Percentiles rank a stretch among this genome's conserved stretches.
These are phyloP conservation scores for Rhodotorula sp. DNA, from an alignment of 1,284 basidiomycete species.

Conservation along the genomic window DNA sequence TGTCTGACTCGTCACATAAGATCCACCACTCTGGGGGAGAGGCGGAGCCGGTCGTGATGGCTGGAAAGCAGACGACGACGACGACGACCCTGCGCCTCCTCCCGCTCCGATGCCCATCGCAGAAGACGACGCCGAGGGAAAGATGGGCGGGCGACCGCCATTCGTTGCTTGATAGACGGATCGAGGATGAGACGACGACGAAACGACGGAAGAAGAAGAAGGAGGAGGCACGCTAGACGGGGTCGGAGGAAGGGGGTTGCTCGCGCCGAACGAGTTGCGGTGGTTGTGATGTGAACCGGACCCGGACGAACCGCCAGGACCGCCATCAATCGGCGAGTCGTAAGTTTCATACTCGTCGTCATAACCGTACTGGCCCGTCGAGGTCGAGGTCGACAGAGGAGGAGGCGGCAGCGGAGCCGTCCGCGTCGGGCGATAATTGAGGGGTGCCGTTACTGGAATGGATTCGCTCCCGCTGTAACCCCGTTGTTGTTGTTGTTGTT, in stretches of 20 bases:
- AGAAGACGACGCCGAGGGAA: not conserved
- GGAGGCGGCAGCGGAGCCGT: slow-evolving; percentile 19
- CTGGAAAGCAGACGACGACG: slow-evolving; percentile 1
- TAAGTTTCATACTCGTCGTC: slow-evolving; percentile 1
- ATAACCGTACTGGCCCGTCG: not conserved
- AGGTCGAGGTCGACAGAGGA: not conserved
- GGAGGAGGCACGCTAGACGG: slow-evolving; percentile 26
- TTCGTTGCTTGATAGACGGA: too few species aligned
- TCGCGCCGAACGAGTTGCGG: slow-evolving; percentile 23
- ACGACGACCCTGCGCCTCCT: not conserved
- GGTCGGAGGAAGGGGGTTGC: slow-evolving; percentile 19
- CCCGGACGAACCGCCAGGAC: not conserved
- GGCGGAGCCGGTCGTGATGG: slow-evolving; percentile 2
- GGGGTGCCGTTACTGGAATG: not conserved
- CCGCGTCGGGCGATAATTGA: slow-evolving; percentile 20
- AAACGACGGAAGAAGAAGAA: slow-evolving; percentile 9
- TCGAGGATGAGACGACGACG: not conserved
- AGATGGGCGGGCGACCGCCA: not conserved
- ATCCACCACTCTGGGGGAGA: not conserved
- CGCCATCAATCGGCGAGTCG: slow-evolving; percentile 2
- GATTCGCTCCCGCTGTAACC: not conserved
- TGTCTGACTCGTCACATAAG: not conserved
- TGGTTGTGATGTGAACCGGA: slow-evolving; percentile 1
- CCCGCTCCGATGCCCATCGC: not conserved
- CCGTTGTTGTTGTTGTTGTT: not conserved